These are phyloP conservation scores for Phaffia tasmanica DNA, from an alignment of 768 basidiomycete species.

Conservation along the genomic window DNA sequence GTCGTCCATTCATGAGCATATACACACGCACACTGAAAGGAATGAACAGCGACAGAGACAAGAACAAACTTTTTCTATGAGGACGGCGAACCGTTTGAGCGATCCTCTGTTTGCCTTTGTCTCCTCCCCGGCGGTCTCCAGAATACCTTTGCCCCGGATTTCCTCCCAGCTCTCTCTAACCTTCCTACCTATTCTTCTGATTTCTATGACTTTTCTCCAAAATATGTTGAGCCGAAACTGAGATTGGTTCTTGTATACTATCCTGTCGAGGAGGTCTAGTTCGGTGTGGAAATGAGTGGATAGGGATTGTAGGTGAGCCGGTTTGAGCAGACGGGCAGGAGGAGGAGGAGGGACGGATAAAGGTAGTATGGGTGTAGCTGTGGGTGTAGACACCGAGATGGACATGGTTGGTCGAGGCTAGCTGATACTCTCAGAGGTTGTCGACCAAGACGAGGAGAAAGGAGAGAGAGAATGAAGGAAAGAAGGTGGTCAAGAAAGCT, in stretches of 20 bases:
- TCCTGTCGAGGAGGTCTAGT: constrained; percentile 16
- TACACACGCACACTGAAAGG: neutral
- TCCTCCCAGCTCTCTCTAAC: constrained; percentile 6
- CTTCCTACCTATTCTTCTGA: constrained; percentile 14
- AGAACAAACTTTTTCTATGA: constrained; percentile 11
- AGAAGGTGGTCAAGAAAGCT: too few species aligned
- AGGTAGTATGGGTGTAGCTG: too few species aligned
- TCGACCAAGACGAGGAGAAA: too few species aligned
- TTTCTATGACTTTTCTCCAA: constrained; percentile 20
- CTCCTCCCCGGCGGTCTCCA: neutral
- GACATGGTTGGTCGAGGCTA: too few species aligned
- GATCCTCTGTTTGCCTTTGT: neutral
- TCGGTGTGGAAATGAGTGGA: constrained; percentile 20
- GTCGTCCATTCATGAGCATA: neutral
- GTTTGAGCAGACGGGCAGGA: too few species aligned
- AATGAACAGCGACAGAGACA: neutral
- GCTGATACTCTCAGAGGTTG: too few species aligned
- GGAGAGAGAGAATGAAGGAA: too few species aligned
- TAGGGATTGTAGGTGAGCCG: neutral
- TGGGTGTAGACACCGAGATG: too few species aligned
- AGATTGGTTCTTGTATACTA: constrained; percentile 23
- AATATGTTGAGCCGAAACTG: constrained; percentile 20
- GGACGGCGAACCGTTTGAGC: constrained; percentile 4
- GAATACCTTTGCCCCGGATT: neutral
- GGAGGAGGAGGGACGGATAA: too few species aligned